These are phyloP conservation scores for Nitzschia palea DNA, from an alignment of 108 stramenopile species.

Conservation along the genomic window DNA sequence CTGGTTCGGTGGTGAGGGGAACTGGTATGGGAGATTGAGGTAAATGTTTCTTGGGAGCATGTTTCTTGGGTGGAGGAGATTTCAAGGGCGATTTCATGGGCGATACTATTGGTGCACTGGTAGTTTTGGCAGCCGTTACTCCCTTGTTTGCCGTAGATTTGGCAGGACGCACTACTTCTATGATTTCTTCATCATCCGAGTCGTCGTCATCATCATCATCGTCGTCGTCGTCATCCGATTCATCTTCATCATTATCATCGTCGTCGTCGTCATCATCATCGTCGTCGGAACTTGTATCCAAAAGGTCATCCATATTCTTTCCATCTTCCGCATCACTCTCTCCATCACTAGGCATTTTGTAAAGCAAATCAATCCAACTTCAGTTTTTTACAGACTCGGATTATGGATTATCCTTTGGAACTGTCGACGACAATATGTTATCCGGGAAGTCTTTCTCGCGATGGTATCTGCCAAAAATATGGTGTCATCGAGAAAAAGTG, in stretches of 20 bases:
- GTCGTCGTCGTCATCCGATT: not conserved
- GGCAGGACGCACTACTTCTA: constrained; percentile 20
- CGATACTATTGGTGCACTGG: not conserved
- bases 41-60: too few species aligned
- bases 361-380: too few species aligned
- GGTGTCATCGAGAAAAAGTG: too few species aligned
- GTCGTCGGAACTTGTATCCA: not conserved
- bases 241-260: not conserved
- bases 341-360: too few species aligned
- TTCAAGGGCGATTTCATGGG: not conserved
- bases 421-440: too few species aligned
- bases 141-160: constrained; percentile 1
- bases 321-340: constrained; percentile 7
- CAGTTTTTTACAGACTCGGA: too few species aligned
- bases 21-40: too few species aligned
- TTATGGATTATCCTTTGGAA: too few species aligned
- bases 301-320: not conserved
- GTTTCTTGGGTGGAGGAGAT: too few species aligned
- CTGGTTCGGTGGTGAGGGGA: constrained; percentile 18
- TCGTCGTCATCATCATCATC: constrained; percentile 21
- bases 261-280: constrained; percentile 1
- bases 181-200: constrained; percentile 16
- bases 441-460: too few species aligned
- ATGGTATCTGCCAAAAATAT: too few species aligned
- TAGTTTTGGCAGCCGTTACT: not conserved